These are phyloP conservation scores for Thoreauomyces humboldtii DNA, from an alignment of 192 early-diverging fungal species.

Conservation along the genomic window DNA sequence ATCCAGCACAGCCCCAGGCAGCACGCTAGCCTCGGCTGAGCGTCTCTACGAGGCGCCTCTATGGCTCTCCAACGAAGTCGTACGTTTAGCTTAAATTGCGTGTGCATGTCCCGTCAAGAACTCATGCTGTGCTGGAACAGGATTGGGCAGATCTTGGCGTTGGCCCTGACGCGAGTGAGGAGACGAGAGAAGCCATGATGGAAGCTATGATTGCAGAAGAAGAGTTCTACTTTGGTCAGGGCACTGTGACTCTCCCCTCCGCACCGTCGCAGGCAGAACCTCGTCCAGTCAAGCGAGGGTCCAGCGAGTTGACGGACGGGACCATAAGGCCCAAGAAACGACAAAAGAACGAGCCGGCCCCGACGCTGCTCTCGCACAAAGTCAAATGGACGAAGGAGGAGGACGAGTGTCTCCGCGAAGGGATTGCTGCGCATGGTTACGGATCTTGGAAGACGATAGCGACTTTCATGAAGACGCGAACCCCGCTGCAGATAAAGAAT, in stretches of 20 bases:
- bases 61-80: too few relatives aligned
- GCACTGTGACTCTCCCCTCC: slow-evolving; percentile 6
- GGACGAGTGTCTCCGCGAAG: slow-evolving; percentile 52
- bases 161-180: too few relatives aligned
- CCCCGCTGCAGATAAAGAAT: slow-evolving; percentile 61
- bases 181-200: too few relatives aligned
- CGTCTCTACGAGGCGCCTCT: too few relatives aligned
- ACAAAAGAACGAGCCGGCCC: background rate
- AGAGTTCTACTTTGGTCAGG: slow-evolving; percentile 51
- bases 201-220: slow-evolving; percentile 65
- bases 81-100: too few relatives aligned
- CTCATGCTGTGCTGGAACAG: too few relatives aligned
- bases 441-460: slow-evolving; percentile 60
- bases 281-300: background rate
- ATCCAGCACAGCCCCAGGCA: too few relatives aligned
- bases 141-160: too few relatives aligned
- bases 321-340: background rate
- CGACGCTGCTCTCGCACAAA: slow-evolving; percentile 28
- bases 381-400: slow-evolving; percentile 59
- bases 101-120: too few relatives aligned
- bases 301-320: background rate
- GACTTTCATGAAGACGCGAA: slow-evolving; percentile 49
- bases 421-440: slow-evolving; percentile 45
- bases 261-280: background rate
- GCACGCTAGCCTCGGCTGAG: too few relatives aligned